Percentiles rank a stretch among this genome's conserved stretches.
These are phyloP conservation scores for Suillus paluster DNA, from an alignment of 768 basidiomycete species.

Conservation along the genomic window DNA sequence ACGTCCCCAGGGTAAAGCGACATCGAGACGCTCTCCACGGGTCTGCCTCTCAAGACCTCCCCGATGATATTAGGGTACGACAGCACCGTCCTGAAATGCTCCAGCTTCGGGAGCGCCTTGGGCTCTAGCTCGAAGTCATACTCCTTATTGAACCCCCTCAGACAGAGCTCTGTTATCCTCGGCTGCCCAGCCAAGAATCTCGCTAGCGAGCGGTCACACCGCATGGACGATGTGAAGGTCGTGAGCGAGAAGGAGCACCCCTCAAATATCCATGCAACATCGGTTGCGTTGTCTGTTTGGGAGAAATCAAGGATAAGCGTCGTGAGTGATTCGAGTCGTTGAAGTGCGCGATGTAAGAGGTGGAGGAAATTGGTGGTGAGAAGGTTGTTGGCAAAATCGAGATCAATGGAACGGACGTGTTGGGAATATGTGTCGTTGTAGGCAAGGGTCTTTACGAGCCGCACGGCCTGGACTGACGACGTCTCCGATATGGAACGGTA, in stretches of 20 bases:
- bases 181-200: conserved; percentile 56
- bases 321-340: conserved; percentile 41
- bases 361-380: conserved; percentile 54
- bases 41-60: conserved; percentile 50
- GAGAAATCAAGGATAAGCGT: conserved; percentile 57
- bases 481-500: conserved; percentile 44
- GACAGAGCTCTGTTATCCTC: conserved; percentile 53
- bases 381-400: conserved; percentile 43
- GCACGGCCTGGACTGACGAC: conserved; percentile 33
- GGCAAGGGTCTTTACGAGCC: conserved; percentile 47
- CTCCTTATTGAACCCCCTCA: conserved; percentile 54
- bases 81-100: conserved; percentile 57
- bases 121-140: conserved; percentile 38
- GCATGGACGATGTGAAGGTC: conserved; percentile 59
- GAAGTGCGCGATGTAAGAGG: conserved; percentile 51
- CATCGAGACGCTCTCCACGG: conserved; percentile 54
- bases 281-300: conserved; percentile 32
- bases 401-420: conserved; percentile 50
- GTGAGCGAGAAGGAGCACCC: conserved; percentile 48
- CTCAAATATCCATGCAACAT: conserved; percentile 54
- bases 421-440: conserved; percentile 39
- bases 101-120: conserved; percentile 50
- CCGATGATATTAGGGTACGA: conserved; percentile 50
- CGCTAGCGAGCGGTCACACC: conserved; percentile 52
- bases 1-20: conserved; percentile 51